Evolutionary conservation across 805 yeast genomes (phyloP).

Genomic region (Alloascoidea hylecoeti): DNA sequence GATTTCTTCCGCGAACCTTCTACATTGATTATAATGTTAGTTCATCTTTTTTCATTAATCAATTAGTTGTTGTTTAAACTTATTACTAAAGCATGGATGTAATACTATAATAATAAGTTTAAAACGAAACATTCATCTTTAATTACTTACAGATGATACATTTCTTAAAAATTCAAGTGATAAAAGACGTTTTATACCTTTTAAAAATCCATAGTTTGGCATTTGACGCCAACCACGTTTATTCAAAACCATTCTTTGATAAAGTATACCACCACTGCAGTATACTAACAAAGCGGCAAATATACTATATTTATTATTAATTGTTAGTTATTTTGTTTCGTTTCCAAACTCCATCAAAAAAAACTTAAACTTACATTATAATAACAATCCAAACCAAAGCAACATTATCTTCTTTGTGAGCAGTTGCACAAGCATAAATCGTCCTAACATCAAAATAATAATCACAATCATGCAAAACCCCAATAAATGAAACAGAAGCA

Average conservation of each 20-base stretch:
- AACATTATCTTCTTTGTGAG: slow-evolving; percentile 39
- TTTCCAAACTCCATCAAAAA: not conserved
- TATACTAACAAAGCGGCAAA: slow-evolving; percentile 26
- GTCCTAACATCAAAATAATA: slow-evolving; percentile 78
- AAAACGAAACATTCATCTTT: too few relatives aligned
- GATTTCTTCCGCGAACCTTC: too few relatives aligned
- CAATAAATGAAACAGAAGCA: slow-evolving; percentile 57
- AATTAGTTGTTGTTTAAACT: too few relatives aligned
- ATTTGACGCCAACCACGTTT: slow-evolving; percentile 21
- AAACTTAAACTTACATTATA: not conserved
- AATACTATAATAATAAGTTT: too few relatives aligned
- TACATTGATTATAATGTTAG: too few relatives aligned
- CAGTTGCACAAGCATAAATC: slow-evolving; percentile 76
- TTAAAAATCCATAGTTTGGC: slow-evolving; percentile 9
- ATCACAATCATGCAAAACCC: slow-evolving; percentile 62
- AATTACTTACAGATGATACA: slow-evolving; percentile 1
- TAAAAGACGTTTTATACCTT: not conserved
- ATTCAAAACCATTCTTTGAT: slow-evolving; percentile 20
- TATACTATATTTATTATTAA: slow-evolving; percentile 8
- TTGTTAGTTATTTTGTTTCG: slow-evolving; percentile 4
- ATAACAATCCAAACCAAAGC: slow-evolving; percentile 1
- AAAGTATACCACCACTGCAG: slow-evolving; percentile 26
- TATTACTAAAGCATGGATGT: too few relatives aligned
- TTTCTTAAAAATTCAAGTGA: not conserved
- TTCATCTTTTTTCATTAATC: too few relatives aligned